Evolutionary conservation across 2,329 filamentous ascomycete genomes (phyloP), one percentile per base, ranked within the genome.

Genomic region (Thyridium curvatum): DNA sequence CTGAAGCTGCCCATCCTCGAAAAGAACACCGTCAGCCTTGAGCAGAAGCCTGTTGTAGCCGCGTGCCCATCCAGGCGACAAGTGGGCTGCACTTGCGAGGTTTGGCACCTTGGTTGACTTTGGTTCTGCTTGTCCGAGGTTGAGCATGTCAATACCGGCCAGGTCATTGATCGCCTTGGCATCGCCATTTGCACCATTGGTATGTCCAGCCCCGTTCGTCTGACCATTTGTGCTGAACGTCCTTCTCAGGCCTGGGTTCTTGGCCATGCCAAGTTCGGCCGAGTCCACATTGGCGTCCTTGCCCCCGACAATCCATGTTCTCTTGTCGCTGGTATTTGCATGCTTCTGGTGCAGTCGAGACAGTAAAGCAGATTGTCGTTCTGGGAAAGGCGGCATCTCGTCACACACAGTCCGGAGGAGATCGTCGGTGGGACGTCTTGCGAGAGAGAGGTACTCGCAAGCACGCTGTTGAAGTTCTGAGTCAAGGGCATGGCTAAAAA

Each of bases 321-420:
- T 79, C 66, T 94, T 94, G 61, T 98, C 93, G 56, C 87, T 94
- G 12, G 88, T 93, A 44, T 85, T 86, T 35, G 85, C 86, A 53
- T 94, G 89, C 66, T 94, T 97, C 62, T 95, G 89, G 62, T 98
- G 91, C 36, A 98, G 73, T 41, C 93, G 78, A 30, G 91, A 96
- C 10, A 98, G 71, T 18, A 98, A 70, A 2, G 93, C 91, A 5
- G 93, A 97, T 42, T 94, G 83, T 43, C 94, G 75, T 60, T 98
- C 90, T 0, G 93, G 94, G 65, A 97, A 98, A 0, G 93, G 90
- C 3, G 93, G 93, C 94, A 98, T 98, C 60, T 98, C 93, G 52
- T 98, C 93, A 60, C 90, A 95, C 6, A 98, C 82, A 0, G 93
- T 97, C 37, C 93, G 80, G 12, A 98, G 71, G 7, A 98, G 74